A percentile compares a stretch with the other conserved stretches of the same genome.
Evolutionary conservation across 768 basidiomycete species (phyloP).

Genomic region (Psilocybe subaeruginosa): DNA sequence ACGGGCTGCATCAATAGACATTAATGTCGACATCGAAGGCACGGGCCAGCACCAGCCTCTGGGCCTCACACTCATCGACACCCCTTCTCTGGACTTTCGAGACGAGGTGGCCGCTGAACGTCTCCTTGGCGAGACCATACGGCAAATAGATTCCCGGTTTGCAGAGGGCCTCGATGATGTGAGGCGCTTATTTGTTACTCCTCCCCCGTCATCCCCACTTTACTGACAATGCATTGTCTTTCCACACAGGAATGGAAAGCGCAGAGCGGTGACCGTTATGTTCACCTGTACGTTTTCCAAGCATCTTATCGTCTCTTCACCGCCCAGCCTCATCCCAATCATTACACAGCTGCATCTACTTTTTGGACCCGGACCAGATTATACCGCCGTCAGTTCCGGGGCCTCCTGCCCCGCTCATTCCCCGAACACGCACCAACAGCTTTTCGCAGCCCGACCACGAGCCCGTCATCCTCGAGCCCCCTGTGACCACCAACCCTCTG

Average conservation of each 20-base stretch:
- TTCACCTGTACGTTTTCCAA: slow-evolving; percentile 68
- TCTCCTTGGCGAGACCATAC: slow-evolving; percentile 65
- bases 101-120: slow-evolving; percentile 70
- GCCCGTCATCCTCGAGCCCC: slow-evolving; percentile 80
- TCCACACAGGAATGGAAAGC: slow-evolving; percentile 68
- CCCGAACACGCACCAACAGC: slow-evolving; percentile 71
- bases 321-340: slow-evolving; percentile 18
- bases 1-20: slow-evolving; percentile 71
- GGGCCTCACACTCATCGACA: slow-evolving; percentile 77
- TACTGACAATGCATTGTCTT: slow-evolving; percentile 19
- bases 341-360: slow-evolving; percentile 74
- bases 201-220: slow-evolving; percentile 18
- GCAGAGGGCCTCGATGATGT: slow-evolving; percentile 79
- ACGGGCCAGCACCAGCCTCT: slow-evolving; percentile 49
- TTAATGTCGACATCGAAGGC: slow-evolving; percentile 60
- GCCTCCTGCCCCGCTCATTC: slow-evolving; percentile 67
- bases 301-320: slow-evolving; percentile 16
- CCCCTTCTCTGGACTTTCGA: slow-evolving; percentile 76
- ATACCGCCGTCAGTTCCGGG: slow-evolving; percentile 70
- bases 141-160: slow-evolving; percentile 74
- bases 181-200: slow-evolving; percentile 34
- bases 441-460: slow-evolving; percentile 75
- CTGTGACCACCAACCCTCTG: slow-evolving; percentile 72
- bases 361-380: slow-evolving; percentile 83
- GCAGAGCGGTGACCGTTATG: slow-evolving; percentile 72